Percentiles rank a stretch among this genome's conserved stretches.
Conservation (phyloP, 2,329 filamentous ascomycete genomes). For the Colletotrichum lupini region DNA sequence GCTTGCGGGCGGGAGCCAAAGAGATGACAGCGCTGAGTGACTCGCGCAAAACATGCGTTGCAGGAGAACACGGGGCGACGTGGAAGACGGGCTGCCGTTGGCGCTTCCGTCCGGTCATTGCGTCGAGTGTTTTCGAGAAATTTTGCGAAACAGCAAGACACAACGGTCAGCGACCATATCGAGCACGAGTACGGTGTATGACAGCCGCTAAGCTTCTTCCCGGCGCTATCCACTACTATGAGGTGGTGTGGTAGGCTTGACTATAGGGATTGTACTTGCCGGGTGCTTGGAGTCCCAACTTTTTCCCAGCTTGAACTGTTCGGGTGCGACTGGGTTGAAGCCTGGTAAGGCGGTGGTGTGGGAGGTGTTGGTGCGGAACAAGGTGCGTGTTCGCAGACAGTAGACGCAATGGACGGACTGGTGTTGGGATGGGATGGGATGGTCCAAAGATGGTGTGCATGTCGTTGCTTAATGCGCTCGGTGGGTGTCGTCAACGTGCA, state of each 20-base stretch:
- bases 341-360: constrained; percentile 5
- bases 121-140: not conserved
- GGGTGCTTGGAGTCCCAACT: not conserved
- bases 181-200: constrained; percentile 7
- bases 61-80: constrained; percentile 11
- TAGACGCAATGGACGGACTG: not conserved
- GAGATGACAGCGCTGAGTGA: constrained; percentile 10
- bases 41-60: constrained; percentile 26
- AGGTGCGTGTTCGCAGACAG: constrained; percentile 25
- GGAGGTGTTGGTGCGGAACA: constrained; percentile 19
- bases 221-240: not conserved
- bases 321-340: constrained; percentile 12
- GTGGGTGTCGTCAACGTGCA: constrained; percentile 7
- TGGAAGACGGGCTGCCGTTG: constrained; percentile 7
- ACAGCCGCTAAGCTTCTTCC: not conserved
- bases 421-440: constrained; percentile 6
- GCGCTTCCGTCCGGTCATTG: constrained; percentile 13
- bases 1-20: not conserved
- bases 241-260: not conserved
- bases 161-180: not conserved
- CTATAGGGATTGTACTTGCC: not conserved
- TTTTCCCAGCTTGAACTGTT: constrained; percentile 7
- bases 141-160: constrained; percentile 19
- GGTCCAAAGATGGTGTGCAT: constrained; percentile 30
- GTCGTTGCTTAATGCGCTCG: constrained; percentile 28